Evolutionary conservation across 352 stramenopile genomes (phyloP).

Genomic region (Globisporangium paddicum): DNA sequence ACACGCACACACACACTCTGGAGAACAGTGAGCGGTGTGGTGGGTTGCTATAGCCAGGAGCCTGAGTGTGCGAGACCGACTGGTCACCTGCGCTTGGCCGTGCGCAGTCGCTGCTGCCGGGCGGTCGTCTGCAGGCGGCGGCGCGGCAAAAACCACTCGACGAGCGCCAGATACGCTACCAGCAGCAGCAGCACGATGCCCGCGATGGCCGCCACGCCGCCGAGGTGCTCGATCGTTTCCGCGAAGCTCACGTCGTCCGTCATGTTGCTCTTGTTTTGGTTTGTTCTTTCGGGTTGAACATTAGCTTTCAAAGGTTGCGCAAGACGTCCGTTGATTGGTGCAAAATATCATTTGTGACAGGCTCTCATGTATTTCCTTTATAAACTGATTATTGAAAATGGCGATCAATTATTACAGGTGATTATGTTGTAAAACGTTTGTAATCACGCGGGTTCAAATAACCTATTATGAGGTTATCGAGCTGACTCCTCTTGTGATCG

Average conservation of each 20-base stretch:
- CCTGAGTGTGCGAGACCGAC: too few species aligned
- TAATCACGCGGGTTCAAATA: too few species aligned
- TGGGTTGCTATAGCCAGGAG: not conserved
- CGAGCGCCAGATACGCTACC: constrained; percentile 33
- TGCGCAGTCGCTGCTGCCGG: not conserved
- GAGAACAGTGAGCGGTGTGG: too few species aligned
- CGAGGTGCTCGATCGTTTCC: constrained; percentile 42
- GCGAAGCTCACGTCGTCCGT: constrained; percentile 25
- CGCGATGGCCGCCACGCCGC: constrained; percentile 19
- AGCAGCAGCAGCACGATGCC: constrained; percentile 30
- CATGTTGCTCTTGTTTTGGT: not conserved
- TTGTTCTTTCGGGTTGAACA: constrained; percentile 9
- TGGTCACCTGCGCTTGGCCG: constrained; percentile 7
- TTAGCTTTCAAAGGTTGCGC: constrained; percentile 14
- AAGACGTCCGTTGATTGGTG: not conserved
- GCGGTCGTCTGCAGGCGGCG: constrained; percentile 6
- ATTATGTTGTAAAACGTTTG: too few species aligned
- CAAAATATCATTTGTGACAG: constrained; percentile 4
- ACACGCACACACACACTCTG: not conserved
- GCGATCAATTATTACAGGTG: too few species aligned
- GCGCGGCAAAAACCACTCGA: constrained; percentile 41
- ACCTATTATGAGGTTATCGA: too few species aligned
- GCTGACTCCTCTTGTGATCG: too few species aligned
- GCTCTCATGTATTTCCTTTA: too few species aligned
- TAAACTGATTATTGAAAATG: too few species aligned